A percentile compares a stretch with the other conserved stretches of the same genome.
These are phyloP conservation scores for Linnemannia elongata DNA, from an alignment of 192 early-diverging fungal species.

Conservation along the genomic window DNA sequence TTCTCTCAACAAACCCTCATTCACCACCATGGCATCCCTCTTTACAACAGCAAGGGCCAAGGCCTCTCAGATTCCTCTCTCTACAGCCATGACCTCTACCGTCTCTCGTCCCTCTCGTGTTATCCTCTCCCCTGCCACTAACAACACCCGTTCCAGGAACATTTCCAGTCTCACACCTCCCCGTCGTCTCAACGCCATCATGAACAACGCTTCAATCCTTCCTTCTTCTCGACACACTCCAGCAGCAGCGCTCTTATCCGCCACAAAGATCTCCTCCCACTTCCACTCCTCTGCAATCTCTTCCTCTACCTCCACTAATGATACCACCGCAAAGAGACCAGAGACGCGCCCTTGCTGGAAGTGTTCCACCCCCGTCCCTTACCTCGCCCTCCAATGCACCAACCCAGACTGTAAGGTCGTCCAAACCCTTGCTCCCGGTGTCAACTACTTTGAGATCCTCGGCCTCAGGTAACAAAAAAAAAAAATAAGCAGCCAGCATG, in stretches of 20 bases:
- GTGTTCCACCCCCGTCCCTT: constrained; percentile 39
- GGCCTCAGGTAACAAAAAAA: constrained; percentile 29
- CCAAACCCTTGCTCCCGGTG: constrained; percentile 39
- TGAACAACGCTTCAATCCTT: background rate
- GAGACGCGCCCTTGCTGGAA: constrained; percentile 50
- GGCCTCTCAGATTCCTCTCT: background rate
- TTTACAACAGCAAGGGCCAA: background rate
- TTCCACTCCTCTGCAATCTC: constrained; percentile 19
- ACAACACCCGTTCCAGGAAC: background rate
- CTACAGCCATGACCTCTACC: background rate
- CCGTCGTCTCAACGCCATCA: background rate
- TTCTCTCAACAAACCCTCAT: background rate
- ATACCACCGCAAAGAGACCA: constrained; percentile 20
- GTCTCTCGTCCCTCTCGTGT: background rate
- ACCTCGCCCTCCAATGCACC: constrained; percentile 25
- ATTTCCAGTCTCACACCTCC: background rate
- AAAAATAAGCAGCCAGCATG: background rate
- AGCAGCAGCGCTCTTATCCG: background rate
- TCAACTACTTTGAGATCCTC: constrained; percentile 46
- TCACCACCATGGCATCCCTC: background rate
- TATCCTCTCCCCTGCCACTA: background rate
- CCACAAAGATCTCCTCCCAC: background rate
- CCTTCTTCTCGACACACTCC: background rate
- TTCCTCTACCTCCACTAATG: background rate
- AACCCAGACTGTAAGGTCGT: constrained; percentile 47